These are phyloP conservation scores for Guyanaporus albipodus DNA, from an alignment of 768 basidiomycete genomes.

Conservation along the genomic window DNA sequence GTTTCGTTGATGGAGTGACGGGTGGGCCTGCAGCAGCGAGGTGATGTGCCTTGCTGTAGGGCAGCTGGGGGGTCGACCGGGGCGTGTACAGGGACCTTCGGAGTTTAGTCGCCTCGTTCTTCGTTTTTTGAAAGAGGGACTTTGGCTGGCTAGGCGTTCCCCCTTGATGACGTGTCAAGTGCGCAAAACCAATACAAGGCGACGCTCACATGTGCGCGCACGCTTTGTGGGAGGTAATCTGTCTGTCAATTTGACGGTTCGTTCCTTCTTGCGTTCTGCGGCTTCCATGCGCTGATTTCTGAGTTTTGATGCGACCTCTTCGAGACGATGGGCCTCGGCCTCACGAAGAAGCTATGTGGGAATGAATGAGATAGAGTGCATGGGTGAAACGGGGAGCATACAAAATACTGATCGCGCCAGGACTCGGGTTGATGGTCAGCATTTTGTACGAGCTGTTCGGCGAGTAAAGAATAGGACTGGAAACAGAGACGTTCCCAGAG, in stretches of 20 bases:
- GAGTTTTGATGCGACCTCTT: slow-evolving; percentile 58
- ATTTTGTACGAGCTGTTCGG: slow-evolving; percentile 42
- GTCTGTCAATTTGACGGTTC: slow-evolving; percentile 73
- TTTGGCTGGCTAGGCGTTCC: slow-evolving; percentile 46
- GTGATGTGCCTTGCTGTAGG: slow-evolving; percentile 41
- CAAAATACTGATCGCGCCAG: slow-evolving; percentile 70
- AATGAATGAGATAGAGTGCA: slow-evolving; percentile 6
- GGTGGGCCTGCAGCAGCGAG: slow-evolving; percentile 33
- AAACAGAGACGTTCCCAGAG: slow-evolving; percentile 67
- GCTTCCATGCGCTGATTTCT: slow-evolving; percentile 65
- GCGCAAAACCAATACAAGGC: neutral
- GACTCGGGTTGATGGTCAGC: slow-evolving; percentile 47
- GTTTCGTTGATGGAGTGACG: slow-evolving; percentile 28
- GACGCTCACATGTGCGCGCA: slow-evolving; percentile 50
- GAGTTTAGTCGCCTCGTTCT: slow-evolving; percentile 62
- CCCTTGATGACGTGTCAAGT: slow-evolving; percentile 33
- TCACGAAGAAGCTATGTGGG: slow-evolving; percentile 47
- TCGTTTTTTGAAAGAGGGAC: slow-evolving; percentile 74
- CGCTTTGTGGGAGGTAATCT: slow-evolving; percentile 65
- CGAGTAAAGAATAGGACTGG: slow-evolving; percentile 52
- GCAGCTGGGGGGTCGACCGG: slow-evolving; percentile 52
- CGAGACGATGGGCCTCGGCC: slow-evolving; percentile 59
- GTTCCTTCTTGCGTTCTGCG: slow-evolving; percentile 72
- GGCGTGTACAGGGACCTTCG: slow-evolving; percentile 57
- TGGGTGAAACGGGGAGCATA: slow-evolving; percentile 33